A percentile compares a stretch with the other conserved stretches of the same genome.
phyloP scores from a whole-genome alignment of 805 yeast genomes.

The Candida palmyrensis region DNA sequence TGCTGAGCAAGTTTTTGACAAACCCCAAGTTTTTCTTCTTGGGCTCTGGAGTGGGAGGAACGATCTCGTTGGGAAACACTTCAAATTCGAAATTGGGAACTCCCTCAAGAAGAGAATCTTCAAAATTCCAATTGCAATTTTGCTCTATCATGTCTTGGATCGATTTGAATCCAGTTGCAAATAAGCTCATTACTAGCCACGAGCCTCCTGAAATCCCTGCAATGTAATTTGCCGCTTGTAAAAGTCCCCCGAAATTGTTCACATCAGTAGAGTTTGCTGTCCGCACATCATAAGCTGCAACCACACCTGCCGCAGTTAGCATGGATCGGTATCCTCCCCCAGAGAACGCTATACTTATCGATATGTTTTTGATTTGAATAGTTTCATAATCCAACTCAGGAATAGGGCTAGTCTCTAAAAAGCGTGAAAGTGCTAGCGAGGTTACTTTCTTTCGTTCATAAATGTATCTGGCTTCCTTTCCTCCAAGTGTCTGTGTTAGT shows the following conservation, averaged over 20 bases:
- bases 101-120: constrained; percentile 51
- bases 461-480: constrained; percentile 22
- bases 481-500: constrained; percentile 13
- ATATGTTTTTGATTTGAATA: constrained; percentile 14
- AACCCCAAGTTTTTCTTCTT: background rate
- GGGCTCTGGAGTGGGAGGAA: background rate
- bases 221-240: constrained; percentile 52
- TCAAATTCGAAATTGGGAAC: constrained; percentile 48
- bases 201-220: constrained; percentile 71
- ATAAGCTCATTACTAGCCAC: constrained; percentile 54
- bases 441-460: constrained; percentile 23
- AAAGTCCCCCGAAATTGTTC: constrained; percentile 45
- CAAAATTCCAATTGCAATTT: no score
- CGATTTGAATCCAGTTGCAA: constrained; percentile 27
- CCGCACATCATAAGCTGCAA: constrained; percentile 47
- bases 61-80: constrained; percentile 3
- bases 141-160: no score
- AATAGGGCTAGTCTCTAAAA: constrained; percentile 24
- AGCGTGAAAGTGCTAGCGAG: constrained; percentile 19
- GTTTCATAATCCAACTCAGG: constrained; percentile 25
- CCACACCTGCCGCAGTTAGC: constrained; percentile 53
- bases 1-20: background rate
- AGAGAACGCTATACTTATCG: constrained; percentile 39
- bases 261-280: constrained; percentile 24
- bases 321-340: constrained; percentile 59